Base-by-base conservation (phyloP, 129 eudicot genomes). In the Arctium lappa region DNA sequence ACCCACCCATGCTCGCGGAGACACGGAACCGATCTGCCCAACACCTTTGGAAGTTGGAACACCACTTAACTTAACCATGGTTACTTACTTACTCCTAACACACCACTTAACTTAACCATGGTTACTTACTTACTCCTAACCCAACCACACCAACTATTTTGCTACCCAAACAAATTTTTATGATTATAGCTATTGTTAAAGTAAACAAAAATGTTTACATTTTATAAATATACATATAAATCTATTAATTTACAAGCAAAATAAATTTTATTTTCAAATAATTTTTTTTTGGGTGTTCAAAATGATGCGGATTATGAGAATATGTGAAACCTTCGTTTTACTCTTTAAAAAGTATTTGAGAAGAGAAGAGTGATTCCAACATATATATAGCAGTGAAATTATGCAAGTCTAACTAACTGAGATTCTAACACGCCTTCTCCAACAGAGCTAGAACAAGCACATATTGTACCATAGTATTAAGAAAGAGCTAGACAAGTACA, bases 21-120 rank as follows among this genome's bases (percentile, higher is more conserved):
- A 91, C 91, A 85, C 80, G 97, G 91, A 88, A 94, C 94, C 93
- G 95, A 88, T 84, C 75, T 33, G 36, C 36, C 36, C 36, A 33
- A 88, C 82, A 88, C 93, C 86, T 88, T 89, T 88, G 92, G 92
- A 86, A 87, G 73, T 89, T 88, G 91, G 92, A 86, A 87, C 78
- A 69, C 79, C 79, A 76, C 33, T 27, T 33, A 85, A 66, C 83
- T 81, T 73, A 77, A 79, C 87, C 84, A 79, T 73, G 80, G 80
- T 84, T 63, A 72, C 65, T 79, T 48, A 44, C 82, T 34, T 73
- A 71, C 38, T 42, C 16, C 8, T 22, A 69, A 76, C 42, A 87
- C 78, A 69, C 79, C 79, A 76, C 33, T 27, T 33, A 85, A 66
- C 83, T 81, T 73, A 77, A 79, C 87, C 84, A 79, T 73, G 80